Conservation (phyloP, 345 rosid genomes). For the Boechera divaricarpa region DNA sequence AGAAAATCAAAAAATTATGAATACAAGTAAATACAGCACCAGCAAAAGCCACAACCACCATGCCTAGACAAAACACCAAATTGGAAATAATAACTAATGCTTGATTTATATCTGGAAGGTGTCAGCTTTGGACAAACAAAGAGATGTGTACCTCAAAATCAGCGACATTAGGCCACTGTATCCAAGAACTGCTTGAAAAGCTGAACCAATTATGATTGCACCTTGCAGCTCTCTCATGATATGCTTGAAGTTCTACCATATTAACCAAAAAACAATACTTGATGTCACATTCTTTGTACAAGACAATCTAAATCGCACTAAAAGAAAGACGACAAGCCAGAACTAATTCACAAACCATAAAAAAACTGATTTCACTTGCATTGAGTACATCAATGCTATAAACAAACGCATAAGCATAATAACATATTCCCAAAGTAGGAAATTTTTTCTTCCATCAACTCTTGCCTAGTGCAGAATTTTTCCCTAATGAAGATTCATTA, state of each 20-base stretch:
- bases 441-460: background rate
- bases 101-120: conserved; percentile 21
- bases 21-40: background rate
- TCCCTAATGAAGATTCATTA: background rate
- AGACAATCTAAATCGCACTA: background rate
- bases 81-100: background rate
- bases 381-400: background rate
- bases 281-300: background rate
- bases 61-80: background rate
- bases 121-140: conserved; percentile 7
- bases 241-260: conserved; percentile 86
- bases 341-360: background rate
- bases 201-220: conserved; percentile 84
- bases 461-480: background rate
- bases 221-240: conserved; percentile 96
- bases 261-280: conserved; percentile 20
- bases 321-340: background rate
- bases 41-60: background rate
- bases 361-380: conserved; percentile 15
- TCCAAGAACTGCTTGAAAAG: conserved; percentile 86
- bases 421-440: background rate
- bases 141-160: conserved; percentile 59
- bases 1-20: conserved; percentile 25
- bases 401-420: background rate
- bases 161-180: conserved; percentile 89